Evolutionary conservation across 495 filamentous ascomycete genomes (phyloP), one percentile per base, ranked within the genome.

Genomic region (Jackrogersella multiformis): DNA sequence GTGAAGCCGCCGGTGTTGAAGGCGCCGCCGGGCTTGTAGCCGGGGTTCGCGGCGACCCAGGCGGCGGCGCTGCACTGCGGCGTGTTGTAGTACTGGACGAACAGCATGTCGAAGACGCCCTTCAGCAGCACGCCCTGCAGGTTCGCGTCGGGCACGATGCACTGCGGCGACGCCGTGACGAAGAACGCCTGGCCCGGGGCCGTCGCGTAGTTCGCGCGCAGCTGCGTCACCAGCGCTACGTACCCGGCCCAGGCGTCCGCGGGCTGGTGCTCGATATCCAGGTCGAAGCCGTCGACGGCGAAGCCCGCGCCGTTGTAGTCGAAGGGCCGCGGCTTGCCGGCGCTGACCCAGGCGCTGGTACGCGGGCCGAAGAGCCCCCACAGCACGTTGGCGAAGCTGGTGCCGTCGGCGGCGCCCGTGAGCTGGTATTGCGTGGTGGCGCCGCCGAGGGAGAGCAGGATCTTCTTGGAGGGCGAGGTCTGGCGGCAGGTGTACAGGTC

Each of bases 71-170:
- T 83, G 75, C 88, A 90, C 13, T 65, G 66, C 20, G 66, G 56
- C 71, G 88, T 89, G 79, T 90, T 88, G 76, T 89, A 90, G 80
- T 89, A 91, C 69, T 91, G 89, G 12, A 89, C 80, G 73, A 86
- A 91, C 13, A 90, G 74, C 46, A 87, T 84, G 68, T 92, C 89
- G 57, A 90, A 85, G 9, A 71, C 58, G 32, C 80, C 78, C 0
- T 75, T 78, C 48, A 78, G 70, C 26, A 92, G 82, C 32, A 86
- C 82, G 3, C 78, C 77, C 26, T 80, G 78, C 54, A 88, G 77
- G 32, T 84, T 79, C n/a, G 77, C 75, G 32, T 77, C 73, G 65
- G 69, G 77, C 23, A 84, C 82, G 0, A 83, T 79, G 69, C 88
- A 90, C 53, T 89, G 87, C 46, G 88, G 88, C 28, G 88, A 84